phyloP scores from a whole-genome alignment of 1,284 basidiomycete species.

The Pseudozyma thailandica region DNA sequence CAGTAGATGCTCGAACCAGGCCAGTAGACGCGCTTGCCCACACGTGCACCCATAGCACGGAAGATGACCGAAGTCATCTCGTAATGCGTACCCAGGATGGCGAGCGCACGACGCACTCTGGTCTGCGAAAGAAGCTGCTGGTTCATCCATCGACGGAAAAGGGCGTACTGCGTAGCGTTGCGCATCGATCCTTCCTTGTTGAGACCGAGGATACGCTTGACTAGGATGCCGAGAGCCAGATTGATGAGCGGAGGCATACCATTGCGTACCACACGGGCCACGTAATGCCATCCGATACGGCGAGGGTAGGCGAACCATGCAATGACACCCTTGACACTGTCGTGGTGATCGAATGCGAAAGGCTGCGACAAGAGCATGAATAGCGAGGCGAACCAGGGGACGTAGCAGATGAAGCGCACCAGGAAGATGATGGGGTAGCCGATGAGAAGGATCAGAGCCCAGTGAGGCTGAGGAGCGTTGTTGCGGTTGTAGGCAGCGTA shows the following conservation, averaged over 20 bases:
- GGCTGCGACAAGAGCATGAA: constrained; percentile 67
- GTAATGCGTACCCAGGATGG: constrained; percentile 67
- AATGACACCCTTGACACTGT: constrained; percentile 66
- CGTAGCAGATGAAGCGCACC: constrained; percentile 61
- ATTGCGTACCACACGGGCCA: constrained; percentile 65
- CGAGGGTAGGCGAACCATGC: constrained; percentile 67
- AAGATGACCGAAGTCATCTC: constrained; percentile 68
- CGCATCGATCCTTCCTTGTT: constrained; percentile 68
- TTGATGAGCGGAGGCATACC: constrained; percentile 67
- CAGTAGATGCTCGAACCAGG: constrained; percentile 67
- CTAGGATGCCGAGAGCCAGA: constrained; percentile 59
- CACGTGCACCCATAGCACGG: constrained; percentile 67
- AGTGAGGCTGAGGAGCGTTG: constrained; percentile 59
- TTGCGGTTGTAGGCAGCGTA: constrained; percentile 67
- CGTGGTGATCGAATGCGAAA: constrained; percentile 65
- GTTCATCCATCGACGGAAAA: constrained; percentile 67
- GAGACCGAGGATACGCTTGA: constrained; percentile 65
- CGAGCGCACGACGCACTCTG: constrained; percentile 61
- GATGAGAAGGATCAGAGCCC: constrained; percentile 59
- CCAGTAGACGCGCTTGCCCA: constrained; percentile 68
- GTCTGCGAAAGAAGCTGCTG: constrained; percentile 63
- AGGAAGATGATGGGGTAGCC: constrained; percentile 62
- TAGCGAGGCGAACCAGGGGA: constrained; percentile 67
- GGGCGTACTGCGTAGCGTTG: constrained; percentile 64
- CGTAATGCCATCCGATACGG: constrained; percentile 68